Conservation (phyloP, 2,329 filamentous ascomycete species). For the Tolypocladium ovalisporum region DNA sequence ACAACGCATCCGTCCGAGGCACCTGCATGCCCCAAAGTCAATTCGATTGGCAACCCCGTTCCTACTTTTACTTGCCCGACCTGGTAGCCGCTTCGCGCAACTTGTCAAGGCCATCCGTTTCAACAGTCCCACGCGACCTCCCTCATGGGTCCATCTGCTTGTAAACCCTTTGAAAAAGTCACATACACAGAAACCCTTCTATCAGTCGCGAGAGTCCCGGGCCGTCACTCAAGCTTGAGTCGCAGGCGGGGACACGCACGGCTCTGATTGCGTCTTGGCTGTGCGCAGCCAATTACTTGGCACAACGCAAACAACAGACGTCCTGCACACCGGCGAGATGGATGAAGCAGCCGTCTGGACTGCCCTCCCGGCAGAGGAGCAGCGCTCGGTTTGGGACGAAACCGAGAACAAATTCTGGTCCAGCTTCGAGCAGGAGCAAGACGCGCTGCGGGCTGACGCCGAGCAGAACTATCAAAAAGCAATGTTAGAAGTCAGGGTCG, state of each 20-base stretch:
- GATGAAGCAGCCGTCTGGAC: slow-evolving; percentile 15
- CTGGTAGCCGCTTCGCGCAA: background rate
- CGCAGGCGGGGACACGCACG: background rate
- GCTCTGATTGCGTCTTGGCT: background rate
- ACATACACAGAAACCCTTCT: background rate
- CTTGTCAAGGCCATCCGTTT: background rate
- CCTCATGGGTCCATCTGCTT: background rate
- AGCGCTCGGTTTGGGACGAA: slow-evolving; percentile 22
- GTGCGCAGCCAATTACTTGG: background rate
- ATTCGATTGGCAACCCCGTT: background rate
- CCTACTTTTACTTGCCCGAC: background rate
- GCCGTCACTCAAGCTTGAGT: background rate
- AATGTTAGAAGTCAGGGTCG: slow-evolving; percentile 14
- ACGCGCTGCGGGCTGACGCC: slow-evolving; percentile 10
- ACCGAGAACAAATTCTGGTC: slow-evolving; percentile 24
- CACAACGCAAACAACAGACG: background rate
- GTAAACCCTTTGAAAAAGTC: background rate
- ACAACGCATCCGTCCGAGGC: background rate
- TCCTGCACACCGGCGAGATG: background rate
- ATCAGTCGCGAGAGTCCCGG: background rate
- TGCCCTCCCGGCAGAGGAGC: slow-evolving; percentile 18
- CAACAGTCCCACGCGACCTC: background rate
- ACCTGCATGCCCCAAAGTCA: background rate
- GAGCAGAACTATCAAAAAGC: slow-evolving; percentile 15
- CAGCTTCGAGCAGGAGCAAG: slow-evolving; percentile 14